Evolutionary conservation across 768 basidiomycete species (phyloP).

Genomic region (Kwoniella botswanensis): DNA sequence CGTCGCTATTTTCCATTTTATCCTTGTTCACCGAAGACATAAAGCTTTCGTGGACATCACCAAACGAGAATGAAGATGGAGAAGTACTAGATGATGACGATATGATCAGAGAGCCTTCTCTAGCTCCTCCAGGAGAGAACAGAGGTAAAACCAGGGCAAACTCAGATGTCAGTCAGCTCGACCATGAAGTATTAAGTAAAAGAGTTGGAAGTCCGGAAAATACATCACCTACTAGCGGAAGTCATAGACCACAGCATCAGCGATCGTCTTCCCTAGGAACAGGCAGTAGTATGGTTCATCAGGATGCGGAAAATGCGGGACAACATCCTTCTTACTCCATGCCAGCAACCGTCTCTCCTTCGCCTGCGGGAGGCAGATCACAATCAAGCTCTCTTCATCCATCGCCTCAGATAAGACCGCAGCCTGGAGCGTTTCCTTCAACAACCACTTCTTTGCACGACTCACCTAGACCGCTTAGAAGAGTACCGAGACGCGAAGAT

Average conservation of each 20-base stretch:
- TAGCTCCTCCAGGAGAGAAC: not conserved
- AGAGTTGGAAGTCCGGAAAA: slow-evolving; percentile 24
- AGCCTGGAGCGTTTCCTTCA: slow-evolving; percentile 1
- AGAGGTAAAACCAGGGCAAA: slow-evolving; percentile 36
- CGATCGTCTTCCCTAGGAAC: slow-evolving; percentile 15
- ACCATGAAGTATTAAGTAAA: slow-evolving; percentile 29
- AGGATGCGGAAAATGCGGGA: not conserved
- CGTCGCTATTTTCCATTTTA: slow-evolving; percentile 94
- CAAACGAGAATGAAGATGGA: slow-evolving; percentile 23
- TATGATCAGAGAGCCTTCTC: not conserved
- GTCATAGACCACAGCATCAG: not conserved
- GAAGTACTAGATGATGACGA: slow-evolving; percentile 15
- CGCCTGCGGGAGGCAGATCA: slow-evolving; percentile 6
- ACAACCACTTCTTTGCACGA: slow-evolving; percentile 16
- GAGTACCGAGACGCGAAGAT: not conserved
- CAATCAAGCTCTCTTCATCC: slow-evolving; percentile 19
- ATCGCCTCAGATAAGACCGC: slow-evolving; percentile 16
- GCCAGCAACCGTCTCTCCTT: slow-evolving; percentile 26
- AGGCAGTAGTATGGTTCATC: not conserved
- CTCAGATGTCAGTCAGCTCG: slow-evolving; percentile 56
- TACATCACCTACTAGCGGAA: not conserved
- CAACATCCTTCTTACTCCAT: slow-evolving; percentile 12
- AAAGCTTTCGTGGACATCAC: slow-evolving; percentile 77
- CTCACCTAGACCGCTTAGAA: not conserved
- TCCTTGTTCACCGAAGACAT: slow-evolving; percentile 89